A percentile compares a stretch with the other conserved stretches of the same genome.
phyloP scores from a whole-genome alignment of 768 basidiomycete species.

The Tricholoma matsutake region DNA sequence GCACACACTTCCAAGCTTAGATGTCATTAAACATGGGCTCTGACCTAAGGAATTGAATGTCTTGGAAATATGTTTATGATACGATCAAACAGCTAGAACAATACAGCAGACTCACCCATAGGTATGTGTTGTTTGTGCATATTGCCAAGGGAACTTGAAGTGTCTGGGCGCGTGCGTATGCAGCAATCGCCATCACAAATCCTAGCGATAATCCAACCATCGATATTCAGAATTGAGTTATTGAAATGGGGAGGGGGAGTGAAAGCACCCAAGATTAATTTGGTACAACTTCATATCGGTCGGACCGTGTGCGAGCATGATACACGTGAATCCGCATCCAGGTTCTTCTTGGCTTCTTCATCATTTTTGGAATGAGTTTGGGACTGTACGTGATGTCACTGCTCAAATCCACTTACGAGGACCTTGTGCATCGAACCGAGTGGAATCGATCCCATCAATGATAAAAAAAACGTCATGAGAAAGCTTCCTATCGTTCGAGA shows the following conservation, averaged over 20 bases:
- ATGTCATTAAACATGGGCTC: neutral
- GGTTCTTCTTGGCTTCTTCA: too few species aligned
- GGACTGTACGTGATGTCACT: too few species aligned
- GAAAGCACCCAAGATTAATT: neutral
- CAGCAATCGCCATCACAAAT: neutral
- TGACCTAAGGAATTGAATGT: conserved; percentile 1
- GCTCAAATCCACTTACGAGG: too few species aligned
- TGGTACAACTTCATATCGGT: too few species aligned
- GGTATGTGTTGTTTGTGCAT: neutral
- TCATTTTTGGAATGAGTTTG: too few species aligned
- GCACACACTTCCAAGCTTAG: neutral
- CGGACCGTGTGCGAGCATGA: too few species aligned
- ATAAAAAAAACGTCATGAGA: neutral
- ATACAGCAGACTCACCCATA: neutral
- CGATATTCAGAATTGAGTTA: neutral
- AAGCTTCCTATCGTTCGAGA: neutral
- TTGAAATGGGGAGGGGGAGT: neutral
- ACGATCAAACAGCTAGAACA: neutral
- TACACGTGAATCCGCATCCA: too few species aligned
- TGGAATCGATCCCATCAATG: neutral
- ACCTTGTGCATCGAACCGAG: neutral
- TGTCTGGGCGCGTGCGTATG: neutral
- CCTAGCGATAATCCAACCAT: neutral
- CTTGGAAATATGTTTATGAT: neutral
- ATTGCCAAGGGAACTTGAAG: neutral